Evolutionary conservation across 192 early-diverging fungal species (phyloP).

Genomic region (Coemansia sp.): DNA sequence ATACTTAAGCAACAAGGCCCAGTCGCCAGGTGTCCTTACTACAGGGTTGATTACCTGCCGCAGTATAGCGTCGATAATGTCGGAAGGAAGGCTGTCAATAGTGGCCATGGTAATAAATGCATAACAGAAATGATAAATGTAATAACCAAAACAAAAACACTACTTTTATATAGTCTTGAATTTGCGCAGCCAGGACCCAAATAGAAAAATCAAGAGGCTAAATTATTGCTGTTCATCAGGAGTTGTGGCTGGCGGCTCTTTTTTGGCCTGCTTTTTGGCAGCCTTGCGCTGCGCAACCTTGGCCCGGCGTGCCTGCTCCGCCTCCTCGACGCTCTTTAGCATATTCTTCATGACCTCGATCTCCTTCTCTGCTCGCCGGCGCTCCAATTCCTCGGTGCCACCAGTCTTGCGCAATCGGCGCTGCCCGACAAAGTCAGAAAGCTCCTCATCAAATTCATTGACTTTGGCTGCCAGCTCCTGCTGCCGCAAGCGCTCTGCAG

Average conservation of each 20-base stretch:
- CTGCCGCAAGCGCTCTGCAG: conserved; percentile 64
- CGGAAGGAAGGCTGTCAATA: conserved; percentile 3
- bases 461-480: conserved; percentile 66
- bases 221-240: background rate
- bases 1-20: conserved; percentile 1
- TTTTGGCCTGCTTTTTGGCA: conserved; percentile 24
- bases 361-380: conserved; percentile 66
- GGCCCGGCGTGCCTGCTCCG: conserved; percentile 37
- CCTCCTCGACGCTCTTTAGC: conserved; percentile 52
- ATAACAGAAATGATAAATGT: too few species aligned
- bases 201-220: background rate
- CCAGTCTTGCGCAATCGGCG: conserved; percentile 73
- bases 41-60: conserved; percentile 1
- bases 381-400: conserved; percentile 70
- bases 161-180: too few species aligned
- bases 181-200: too few species aligned
- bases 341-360: conserved; percentile 58
- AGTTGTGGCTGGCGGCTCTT: background rate
- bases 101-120: background rate
- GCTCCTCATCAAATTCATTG: conserved; percentile 75
- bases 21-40: conserved; percentile 3
- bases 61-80: conserved; percentile 2
- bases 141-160: too few species aligned
- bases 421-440: conserved; percentile 62
- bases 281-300: conserved; percentile 43